A percentile compares a stretch with the other conserved stretches of the same genome.
These are phyloP conservation scores for Ligustrum vulgare DNA, from an alignment of 257 asterid genomes.

Conservation along the genomic window DNA sequence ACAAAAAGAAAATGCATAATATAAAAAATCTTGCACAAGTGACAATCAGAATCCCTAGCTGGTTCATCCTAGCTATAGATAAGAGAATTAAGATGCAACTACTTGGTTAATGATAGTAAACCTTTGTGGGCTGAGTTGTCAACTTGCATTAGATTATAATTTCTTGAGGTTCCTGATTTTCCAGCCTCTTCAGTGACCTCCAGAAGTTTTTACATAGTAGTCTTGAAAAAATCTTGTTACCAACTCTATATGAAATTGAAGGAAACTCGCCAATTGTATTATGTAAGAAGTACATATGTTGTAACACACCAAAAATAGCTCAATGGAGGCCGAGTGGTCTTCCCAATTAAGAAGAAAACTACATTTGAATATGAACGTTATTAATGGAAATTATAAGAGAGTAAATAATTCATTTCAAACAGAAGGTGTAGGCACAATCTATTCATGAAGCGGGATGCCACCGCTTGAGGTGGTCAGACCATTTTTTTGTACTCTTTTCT, in stretches of 20 bases:
- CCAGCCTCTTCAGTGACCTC: slow-evolving; percentile 54
- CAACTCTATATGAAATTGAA: slow-evolving; percentile 60
- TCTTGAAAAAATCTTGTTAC: slow-evolving; percentile 50
- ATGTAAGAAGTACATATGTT: slow-evolving; percentile 44
- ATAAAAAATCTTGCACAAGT: slow-evolving; percentile 9
- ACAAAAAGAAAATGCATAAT: slow-evolving; percentile 22
- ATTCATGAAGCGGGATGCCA: no score
- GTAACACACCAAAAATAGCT: slow-evolving; percentile 6
- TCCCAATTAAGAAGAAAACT: background rate
- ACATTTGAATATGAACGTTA: background rate
- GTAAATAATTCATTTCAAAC: no score
- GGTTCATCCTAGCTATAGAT: slow-evolving; percentile 5
- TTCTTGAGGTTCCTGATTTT: slow-evolving; percentile 38
- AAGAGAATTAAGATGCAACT: slow-evolving; percentile 15
- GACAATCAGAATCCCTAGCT: slow-evolving; percentile 5
- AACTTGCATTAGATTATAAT: slow-evolving; percentile 65
- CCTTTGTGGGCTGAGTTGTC: slow-evolving; percentile 47
- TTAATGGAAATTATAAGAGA: background rate
- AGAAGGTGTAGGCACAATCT: no score
- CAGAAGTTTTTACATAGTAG: slow-evolving; percentile 65
- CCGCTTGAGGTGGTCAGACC: no score
- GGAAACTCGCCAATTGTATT: slow-evolving; percentile 73
- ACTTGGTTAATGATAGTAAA: slow-evolving; percentile 73
- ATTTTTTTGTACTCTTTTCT: no score
- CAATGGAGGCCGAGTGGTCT: background rate